Conservation (phyloP, 2,329 filamentous ascomycete genomes). For the Myriosclerotinia curreyana region DNA sequence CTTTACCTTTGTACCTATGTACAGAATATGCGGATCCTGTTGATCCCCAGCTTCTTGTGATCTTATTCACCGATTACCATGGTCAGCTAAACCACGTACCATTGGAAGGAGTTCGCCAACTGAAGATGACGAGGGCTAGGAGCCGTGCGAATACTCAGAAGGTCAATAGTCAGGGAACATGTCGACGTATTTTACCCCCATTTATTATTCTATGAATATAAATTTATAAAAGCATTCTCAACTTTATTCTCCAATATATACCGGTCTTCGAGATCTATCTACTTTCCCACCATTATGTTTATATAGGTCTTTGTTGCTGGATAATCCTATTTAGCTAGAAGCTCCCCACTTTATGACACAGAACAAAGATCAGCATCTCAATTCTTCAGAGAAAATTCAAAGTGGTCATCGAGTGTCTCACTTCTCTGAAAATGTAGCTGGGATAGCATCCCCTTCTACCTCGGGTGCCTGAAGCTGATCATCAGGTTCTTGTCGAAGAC, state of each 20-base stretch:
- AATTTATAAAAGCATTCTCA: background rate
- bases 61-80: too few relatives aligned
- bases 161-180: background rate
- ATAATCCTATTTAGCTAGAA: background rate
- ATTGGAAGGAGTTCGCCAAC: too few relatives aligned
- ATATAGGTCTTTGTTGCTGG: background rate
- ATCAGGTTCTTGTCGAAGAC: constrained; percentile 11
- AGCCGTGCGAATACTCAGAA: too few relatives aligned
- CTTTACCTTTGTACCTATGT: too few relatives aligned
- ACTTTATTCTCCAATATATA: background rate
- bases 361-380: constrained; percentile 16
- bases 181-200: background rate
- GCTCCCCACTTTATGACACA: constrained; percentile 11
- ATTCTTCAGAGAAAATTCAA: background rate
- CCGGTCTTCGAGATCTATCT: background rate
- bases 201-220: background rate
- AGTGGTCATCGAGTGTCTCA: constrained; percentile 15
- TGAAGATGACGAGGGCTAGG: too few relatives aligned
- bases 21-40: too few relatives aligned
- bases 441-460: background rate
- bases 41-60: too few relatives aligned
- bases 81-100: too few relatives aligned
- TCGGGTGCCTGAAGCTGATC: background rate
- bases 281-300: background rate
- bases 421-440: constrained; percentile 18